Conservation (phyloP, 140 eudicot genomes). For the Bidens hawaiensis region DNA sequence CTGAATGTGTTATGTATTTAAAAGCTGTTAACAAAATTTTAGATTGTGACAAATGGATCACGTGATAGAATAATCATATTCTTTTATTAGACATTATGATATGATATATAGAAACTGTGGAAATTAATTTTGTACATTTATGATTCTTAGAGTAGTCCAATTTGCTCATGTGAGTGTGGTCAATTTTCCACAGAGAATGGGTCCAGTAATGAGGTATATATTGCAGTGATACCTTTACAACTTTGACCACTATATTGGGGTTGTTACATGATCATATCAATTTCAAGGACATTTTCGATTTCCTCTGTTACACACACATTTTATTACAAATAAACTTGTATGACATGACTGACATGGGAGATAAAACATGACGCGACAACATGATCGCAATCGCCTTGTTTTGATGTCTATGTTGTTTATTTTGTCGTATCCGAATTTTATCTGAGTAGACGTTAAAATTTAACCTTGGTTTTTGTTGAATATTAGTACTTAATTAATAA, state of each 20-base stretch:
- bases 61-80: conserved; percentile 3
- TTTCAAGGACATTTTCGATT: conserved; percentile 16
- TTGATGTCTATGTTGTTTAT: background rate
- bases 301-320: background rate
- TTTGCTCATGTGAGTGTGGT: conserved; percentile 34
- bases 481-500: background rate
- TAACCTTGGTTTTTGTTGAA: too few relatives aligned
- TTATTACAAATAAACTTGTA: background rate
- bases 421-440: too few relatives aligned
- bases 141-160: conserved; percentile 11
- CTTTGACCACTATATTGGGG: conserved; percentile 39
- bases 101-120: background rate
- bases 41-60: background rate
- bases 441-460: background rate
- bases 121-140: conserved; percentile 1
- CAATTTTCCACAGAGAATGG: conserved; percentile 23
- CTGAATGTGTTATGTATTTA: background rate
- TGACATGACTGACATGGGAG: background rate
- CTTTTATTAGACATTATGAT: background rate
- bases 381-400: background rate
- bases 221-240: conserved; percentile 35
- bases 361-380: background rate
- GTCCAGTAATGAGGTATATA: conserved; percentile 26
- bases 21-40: background rate
- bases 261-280: conserved; percentile 26